A percentile compares a stretch with the other conserved stretches of the same genome.
phyloP scores from a whole-genome alignment of 2,329 filamentous ascomycete species.

The Elsinoe ampelina region DNA sequence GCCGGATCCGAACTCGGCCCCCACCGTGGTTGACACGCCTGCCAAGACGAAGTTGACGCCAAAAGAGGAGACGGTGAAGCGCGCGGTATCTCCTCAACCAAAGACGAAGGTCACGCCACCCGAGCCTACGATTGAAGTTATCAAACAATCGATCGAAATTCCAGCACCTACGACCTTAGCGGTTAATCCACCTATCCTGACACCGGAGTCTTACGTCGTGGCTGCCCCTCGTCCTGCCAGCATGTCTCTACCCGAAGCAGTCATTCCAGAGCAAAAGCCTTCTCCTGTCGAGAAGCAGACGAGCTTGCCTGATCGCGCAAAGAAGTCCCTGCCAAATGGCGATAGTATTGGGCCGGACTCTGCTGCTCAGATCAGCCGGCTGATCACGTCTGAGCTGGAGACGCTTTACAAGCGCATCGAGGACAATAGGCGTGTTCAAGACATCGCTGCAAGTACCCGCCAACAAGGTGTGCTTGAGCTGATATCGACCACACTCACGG shows the following conservation, averaged over 20 bases:
- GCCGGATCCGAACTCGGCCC: slow-evolving; percentile 24
- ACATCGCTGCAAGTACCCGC: slow-evolving; percentile 54
- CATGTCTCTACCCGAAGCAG: slow-evolving; percentile 3
- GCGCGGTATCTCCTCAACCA: neutral
- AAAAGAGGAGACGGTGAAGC: neutral
- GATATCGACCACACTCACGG: slow-evolving; percentile 58
- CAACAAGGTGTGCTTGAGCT: slow-evolving; percentile 61
- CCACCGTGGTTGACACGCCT: slow-evolving; percentile 26
- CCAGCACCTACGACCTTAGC: neutral
- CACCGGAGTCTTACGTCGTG: slow-evolving; percentile 34
- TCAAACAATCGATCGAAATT: slow-evolving; percentile 17
- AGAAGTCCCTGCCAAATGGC: neutral
- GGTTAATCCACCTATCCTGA: slow-evolving; percentile 26
- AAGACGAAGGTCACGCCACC: slow-evolving; percentile 18
- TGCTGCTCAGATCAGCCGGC: neutral
- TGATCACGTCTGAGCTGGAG: slow-evolving; percentile 38
- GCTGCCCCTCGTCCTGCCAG: slow-evolving; percentile 23
- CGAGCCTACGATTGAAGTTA: slow-evolving; percentile 19
- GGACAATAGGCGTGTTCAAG: slow-evolving; percentile 59
- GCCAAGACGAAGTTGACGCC: slow-evolving; percentile 3
- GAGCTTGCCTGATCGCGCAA: neutral
- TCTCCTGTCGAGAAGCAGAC: neutral
- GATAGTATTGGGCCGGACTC: neutral
- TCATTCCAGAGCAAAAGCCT: neutral
- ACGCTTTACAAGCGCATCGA: slow-evolving; percentile 52